Percentiles rank a stretch among this genome's conserved stretches.
These are phyloP conservation scores for Trichoderma aggressivum DNA, from an alignment of 2,329 filamentous ascomycete species.

Conservation along the genomic window DNA sequence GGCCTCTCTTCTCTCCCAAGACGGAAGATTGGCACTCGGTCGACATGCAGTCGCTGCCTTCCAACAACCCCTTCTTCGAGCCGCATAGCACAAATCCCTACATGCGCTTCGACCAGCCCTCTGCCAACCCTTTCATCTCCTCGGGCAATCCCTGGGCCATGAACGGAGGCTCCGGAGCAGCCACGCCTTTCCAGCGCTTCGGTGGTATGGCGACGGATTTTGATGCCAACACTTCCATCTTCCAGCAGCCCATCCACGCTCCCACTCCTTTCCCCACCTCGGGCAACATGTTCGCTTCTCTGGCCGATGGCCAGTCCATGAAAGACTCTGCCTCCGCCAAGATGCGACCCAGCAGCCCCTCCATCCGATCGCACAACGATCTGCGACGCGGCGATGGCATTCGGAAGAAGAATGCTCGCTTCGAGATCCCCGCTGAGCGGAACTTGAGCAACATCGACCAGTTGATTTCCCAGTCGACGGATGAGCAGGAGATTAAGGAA, in stretches of 20 bases:
- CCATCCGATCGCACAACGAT: conserved; percentile 71
- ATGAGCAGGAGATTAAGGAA: conserved; percentile 94
- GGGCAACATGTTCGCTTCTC: conserved; percentile 51
- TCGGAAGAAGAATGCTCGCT: conserved; percentile 97
- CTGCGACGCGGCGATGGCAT: conserved; percentile 80
- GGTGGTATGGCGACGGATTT: conserved; percentile 54
- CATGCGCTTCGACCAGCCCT: conserved; percentile 57
- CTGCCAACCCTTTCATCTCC: conserved; percentile 40
- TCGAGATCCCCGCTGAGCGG: conserved; percentile 92
- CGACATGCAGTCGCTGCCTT: conserved; percentile 61
- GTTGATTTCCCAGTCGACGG: conserved; percentile 80
- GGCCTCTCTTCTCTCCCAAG: conserved; percentile 61
- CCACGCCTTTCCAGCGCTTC: conserved; percentile 70
- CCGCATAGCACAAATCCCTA: conserved; percentile 58
- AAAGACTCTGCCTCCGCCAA: conserved; percentile 55
- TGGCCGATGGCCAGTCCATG: conserved; percentile 48
- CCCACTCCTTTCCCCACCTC: conserved; percentile 56
- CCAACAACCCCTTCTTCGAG: conserved; percentile 62
- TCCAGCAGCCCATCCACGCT: conserved; percentile 51
- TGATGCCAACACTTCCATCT: conserved; percentile 51
- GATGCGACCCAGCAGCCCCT: conserved; percentile 65
- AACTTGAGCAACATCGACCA: conserved; percentile 94
- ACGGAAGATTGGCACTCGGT: conserved; percentile 61
- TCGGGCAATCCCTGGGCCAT: conserved; percentile 58
- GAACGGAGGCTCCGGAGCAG: conserved; percentile 63